Evolutionary conservation across 116 monocot species (phyloP), one percentile per base, ranked within the genome.

Genomic region (Phalaenopsis hybrid): DNA sequence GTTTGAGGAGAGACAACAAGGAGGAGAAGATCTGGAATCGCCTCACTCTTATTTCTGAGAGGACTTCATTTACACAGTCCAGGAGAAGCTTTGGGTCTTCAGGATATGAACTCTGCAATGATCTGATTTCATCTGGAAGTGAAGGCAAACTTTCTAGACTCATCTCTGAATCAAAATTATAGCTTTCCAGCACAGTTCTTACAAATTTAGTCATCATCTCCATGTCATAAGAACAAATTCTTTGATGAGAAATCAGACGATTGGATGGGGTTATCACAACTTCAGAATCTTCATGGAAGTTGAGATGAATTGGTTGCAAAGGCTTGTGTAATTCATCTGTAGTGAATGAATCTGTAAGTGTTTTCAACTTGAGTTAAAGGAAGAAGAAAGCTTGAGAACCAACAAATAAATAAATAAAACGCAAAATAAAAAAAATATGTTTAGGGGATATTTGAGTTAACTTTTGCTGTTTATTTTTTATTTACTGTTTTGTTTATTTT

Each of bases 1-100:
- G 81, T 70, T 86, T 88, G 44, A 84, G 25, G 49, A 82, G 76
- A 83, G 84, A 83, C 37, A 81, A 55, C 86, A 85, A 88, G 4
- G 90, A 86, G 25, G 90, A 86, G 25, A 68, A 74, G 85, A 46
- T 82, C 58, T 69, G 74, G 33, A 79, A 89, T 45, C 81, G 78
- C 41, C 78, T 88, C 52, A 87, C 76, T 50, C 81, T 76, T 6
- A 89, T 90, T 73, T 87, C 88, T 57, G 80, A 76, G 28, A 97
- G 78, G 49, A 86, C 90, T 89, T 97, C 91, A 46, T 78, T 79
- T 25, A 90, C 84, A 81, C 89, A 93, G 81, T 94, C 91, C 80
- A 89, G 88, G 18, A 93, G 84, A 77, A 92, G 86, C 37, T 83
- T 86, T 51, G 85, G 74, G 75, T 92, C 88, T 68, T 89, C 90